Evolutionary conservation across 2,329 filamentous ascomycete species (phyloP).

Genomic region (Alternaria infectoria): DNA sequence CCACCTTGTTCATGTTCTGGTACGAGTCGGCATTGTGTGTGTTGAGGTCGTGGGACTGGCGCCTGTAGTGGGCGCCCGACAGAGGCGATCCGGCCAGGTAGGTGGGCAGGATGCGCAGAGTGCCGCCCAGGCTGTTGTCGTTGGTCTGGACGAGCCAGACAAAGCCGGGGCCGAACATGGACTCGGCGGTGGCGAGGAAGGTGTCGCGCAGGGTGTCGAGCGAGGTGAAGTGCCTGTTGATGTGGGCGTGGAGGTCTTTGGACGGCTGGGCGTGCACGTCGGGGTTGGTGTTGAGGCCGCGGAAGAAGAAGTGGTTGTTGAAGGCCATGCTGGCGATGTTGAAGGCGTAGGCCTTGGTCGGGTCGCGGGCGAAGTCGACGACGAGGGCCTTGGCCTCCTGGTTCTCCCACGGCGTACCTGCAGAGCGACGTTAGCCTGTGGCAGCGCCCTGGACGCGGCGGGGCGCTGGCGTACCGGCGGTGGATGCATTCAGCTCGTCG

Average conservation of each 20-base stretch:
- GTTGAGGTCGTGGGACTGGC: constrained; percentile 72
- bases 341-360: constrained; percentile 79
- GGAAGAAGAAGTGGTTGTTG: constrained; percentile 89
- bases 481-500: constrained; percentile 76
- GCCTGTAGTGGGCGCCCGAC: constrained; percentile 81
- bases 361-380: constrained; percentile 78
- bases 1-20: constrained; percentile 46
- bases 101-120: constrained; percentile 76
- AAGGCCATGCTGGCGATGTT: constrained; percentile 96
- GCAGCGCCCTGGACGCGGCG: neutral
- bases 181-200: constrained; percentile 78
- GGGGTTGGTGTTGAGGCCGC: constrained; percentile 53
- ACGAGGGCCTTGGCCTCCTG: constrained; percentile 70
- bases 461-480: constrained; percentile 64
- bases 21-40: constrained; percentile 52
- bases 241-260: constrained; percentile 63
- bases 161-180: constrained; percentile 97
- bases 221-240: constrained; percentile 78
- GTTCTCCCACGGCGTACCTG: constrained; percentile 70
- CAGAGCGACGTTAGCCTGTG: constrained; percentile 6
- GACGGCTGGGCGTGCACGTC: constrained; percentile 32
- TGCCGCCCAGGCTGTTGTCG: constrained; percentile 51
- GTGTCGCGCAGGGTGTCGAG: constrained; percentile 81
- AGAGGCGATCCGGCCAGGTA: constrained; percentile 93
- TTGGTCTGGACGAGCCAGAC: constrained; percentile 81